A percentile compares a stretch with the other conserved stretches of the same genome.
Conservation (phyloP, 2,329 filamentous ascomycete genomes). For the Colletotrichum tamarilloi region DNA sequence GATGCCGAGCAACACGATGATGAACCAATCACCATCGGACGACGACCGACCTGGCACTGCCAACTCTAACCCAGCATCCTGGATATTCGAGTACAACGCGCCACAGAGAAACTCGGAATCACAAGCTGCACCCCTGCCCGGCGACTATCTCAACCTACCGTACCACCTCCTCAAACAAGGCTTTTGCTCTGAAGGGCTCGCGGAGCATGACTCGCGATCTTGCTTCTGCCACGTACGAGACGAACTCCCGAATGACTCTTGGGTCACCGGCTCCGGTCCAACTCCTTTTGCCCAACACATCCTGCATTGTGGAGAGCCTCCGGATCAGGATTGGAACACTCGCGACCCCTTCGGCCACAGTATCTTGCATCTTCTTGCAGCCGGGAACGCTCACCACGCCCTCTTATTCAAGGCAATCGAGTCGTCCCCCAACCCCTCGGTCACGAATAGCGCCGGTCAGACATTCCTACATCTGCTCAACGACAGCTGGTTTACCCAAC, state of each 20-base stretch:
- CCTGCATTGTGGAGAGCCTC: conserved; percentile 2
- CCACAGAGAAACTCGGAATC: conserved; percentile 35
- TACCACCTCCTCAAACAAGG: conserved; percentile 30
- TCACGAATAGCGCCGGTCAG: conserved; percentile 56
- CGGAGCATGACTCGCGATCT: conserved; percentile 40
- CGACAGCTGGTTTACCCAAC: conserved; percentile 44
- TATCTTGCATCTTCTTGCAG: conserved; percentile 58
- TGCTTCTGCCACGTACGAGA: conserved; percentile 44
- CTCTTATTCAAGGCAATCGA: conserved; percentile 44
- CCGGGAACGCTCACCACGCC: conserved; percentile 44
- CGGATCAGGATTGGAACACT: conserved; percentile 32
- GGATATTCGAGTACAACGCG: conserved; percentile 44
- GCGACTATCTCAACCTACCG: conserved; percentile 59
- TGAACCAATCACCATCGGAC: conserved; percentile 40
- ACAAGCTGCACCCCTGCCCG: conserved; percentile 52
- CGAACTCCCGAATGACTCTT: conserved; percentile 42
- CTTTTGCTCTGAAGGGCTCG: conserved; percentile 37
- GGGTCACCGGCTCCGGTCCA: conserved; percentile 44
- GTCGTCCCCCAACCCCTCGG: conserved; percentile 25
- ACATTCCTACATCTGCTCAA: conserved; percentile 60
- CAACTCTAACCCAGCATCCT: conserved; percentile 37
- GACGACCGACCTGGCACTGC: conserved; percentile 35
- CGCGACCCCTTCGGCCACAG: conserved; percentile 61
- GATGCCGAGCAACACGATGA: conserved; percentile 40
- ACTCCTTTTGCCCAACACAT: conserved; percentile 33